Base-by-base conservation (phyloP, 495 filamentous ascomycete species). In the Beverwykella pulmonaria region DNA sequence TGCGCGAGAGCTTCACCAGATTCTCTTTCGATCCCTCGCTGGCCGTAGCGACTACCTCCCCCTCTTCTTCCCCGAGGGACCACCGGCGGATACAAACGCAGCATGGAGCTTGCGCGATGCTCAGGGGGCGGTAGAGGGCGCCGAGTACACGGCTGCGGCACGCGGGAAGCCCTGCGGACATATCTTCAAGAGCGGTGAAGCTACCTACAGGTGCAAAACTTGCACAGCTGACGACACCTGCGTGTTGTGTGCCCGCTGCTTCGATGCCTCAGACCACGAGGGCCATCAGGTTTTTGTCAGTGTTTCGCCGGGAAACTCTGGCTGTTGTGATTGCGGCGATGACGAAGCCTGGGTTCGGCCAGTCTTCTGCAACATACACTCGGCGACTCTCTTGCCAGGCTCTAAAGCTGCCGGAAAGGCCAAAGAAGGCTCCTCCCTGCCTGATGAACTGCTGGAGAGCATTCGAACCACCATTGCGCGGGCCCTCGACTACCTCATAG, bases 311-410 rank as follows among this genome's bases (percentile, higher is more conserved):
- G 93, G 93, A 1, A 97, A 96, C 72, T 92, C 87, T 71, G 94
- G 95, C 39, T 98, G 94, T 78, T 98, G 94, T 75, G 94, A 98
- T 73, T 98, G 94, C 73, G 95, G 94, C 48, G 94, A 98, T 74
- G 83, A 86, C 14, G 94, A 98, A 74, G 94, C 94, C 7, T 98
- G 94, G 94, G 86, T 84, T 71, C 74, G 86, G 27, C 93, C 93
- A 26, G 84, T 97, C 63, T 89, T 90, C 74, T 98, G 94, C 79
- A 90, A 92, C 23, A 98, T 98, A 71, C 94, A 98, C 69, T 94
- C 90, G 23, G 83, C 86, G 36, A 75, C 81, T 67, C 26, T 48
- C 22, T 78, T 79, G 19, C 75, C 82, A 27, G 78, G 73, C 7
- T 81, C 78, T 10, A 81, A 81, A 41, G 72, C 69, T 4, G 86